phyloP scores from a whole-genome alignment of 2,329 filamentous ascomycete species.

The Simplicillium aogashimaense region DNA sequence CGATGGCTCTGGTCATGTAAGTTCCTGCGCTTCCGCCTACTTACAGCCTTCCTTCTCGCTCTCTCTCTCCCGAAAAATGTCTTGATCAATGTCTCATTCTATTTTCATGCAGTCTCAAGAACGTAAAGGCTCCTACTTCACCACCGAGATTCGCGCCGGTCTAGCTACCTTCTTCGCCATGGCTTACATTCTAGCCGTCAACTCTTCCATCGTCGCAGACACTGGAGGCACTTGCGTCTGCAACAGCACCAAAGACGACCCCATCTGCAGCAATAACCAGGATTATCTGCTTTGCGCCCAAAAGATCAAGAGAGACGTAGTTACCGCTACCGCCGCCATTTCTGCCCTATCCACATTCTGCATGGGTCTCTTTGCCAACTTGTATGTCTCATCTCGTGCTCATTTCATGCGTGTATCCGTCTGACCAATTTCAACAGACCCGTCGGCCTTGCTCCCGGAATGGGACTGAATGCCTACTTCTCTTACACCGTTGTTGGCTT shows the following conservation, averaged over 20 bases:
- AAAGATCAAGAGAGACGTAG: constrained; percentile 64
- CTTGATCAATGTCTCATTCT: background rate
- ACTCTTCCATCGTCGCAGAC: constrained; percentile 46
- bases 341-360: constrained; percentile 69
- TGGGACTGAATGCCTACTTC: constrained; percentile 76
- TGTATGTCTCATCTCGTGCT: constrained; percentile 24
- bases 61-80: too few species aligned
- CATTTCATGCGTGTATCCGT: background rate
- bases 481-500: constrained; percentile 66
- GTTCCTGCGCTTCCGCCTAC: constrained; percentile 19
- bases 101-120: constrained; percentile 44
- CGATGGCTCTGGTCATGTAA: constrained; percentile 73
- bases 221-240: constrained; percentile 71
- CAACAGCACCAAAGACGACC: constrained; percentile 37
- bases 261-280: constrained; percentile 39
- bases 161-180: constrained; percentile 68
- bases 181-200: constrained; percentile 44
- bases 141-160: constrained; percentile 76
- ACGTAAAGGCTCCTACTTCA: constrained; percentile 66
- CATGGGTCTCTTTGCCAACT: constrained; percentile 75
- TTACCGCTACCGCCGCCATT: constrained; percentile 79
- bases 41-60: background rate
- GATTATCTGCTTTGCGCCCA: constrained; percentile 55
- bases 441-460: constrained; percentile 30
- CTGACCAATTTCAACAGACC: constrained; percentile 9